A percentile compares a stretch with the other conserved stretches of the same genome.
These are phyloP conservation scores for Physcomitrium patens DNA, from an alignment of 225 moss, liverwort and hornwort genomes.

Conservation along the genomic window DNA sequence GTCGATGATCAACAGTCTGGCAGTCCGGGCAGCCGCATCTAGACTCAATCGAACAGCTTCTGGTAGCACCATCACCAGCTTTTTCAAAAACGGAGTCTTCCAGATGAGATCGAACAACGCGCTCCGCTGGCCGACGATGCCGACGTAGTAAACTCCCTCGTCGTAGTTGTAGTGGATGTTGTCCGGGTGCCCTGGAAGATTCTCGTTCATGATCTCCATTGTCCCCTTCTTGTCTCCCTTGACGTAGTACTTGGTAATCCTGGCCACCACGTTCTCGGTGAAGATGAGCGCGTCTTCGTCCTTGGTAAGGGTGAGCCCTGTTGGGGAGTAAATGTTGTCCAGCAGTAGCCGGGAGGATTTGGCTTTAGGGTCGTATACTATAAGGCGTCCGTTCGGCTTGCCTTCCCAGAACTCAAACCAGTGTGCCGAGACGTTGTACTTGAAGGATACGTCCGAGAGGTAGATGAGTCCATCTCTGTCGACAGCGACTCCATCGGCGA, in stretches of 20 bases:
- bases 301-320: constrained; percentile 53
- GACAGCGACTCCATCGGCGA: constrained; percentile 43
- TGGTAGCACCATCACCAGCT: constrained; percentile 18
- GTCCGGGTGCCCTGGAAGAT: constrained; percentile 50
- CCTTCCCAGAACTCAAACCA: constrained; percentile 39
- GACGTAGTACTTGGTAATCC: constrained; percentile 38
- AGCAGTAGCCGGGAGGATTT: constrained; percentile 48
- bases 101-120: constrained; percentile 19
- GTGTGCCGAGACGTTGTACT: constrained; percentile 15
- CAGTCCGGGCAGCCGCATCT: background rate
- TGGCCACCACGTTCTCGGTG: constrained; percentile 29
- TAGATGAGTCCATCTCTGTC: constrained; percentile 28
- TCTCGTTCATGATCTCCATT: constrained; percentile 42
- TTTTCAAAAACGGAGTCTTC: constrained; percentile 27
- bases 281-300: constrained; percentile 50
- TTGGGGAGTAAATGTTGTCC: constrained; percentile 46
- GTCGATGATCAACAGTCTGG: constrained; percentile 46
- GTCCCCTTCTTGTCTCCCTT: constrained; percentile 53
- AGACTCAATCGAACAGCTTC: background rate
- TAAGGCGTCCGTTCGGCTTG: constrained; percentile 51
- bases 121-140: constrained; percentile 28
- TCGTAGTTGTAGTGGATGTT: constrained; percentile 42
- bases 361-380: constrained; percentile 51
- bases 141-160: constrained; percentile 42
- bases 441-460: constrained; percentile 34